phyloP scores from a whole-genome alignment of 257 asterid species.

The Echium plantagineum region DNA sequence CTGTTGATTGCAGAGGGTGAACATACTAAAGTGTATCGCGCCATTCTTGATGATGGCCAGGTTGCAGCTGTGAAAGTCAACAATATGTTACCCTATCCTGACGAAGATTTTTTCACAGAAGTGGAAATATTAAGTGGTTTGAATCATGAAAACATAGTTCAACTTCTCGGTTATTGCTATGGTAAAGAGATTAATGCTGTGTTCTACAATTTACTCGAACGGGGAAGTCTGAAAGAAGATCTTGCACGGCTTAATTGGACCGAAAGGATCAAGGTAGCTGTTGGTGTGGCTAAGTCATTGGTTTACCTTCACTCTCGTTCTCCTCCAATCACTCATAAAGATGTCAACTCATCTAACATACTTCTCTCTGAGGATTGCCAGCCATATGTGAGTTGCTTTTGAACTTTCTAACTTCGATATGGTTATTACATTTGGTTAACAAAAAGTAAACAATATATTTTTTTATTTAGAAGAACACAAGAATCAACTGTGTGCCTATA shows the following conservation, averaged over 20 bases:
- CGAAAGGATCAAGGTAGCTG: conserved; percentile 53
- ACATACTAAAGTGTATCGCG: conserved; percentile 43
- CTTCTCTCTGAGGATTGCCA: conserved; percentile 44
- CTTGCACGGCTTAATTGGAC: conserved; percentile 45
- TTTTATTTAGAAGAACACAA: no score
- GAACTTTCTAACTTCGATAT: no score
- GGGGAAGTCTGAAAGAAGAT: conserved; percentile 42
- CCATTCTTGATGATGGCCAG: conserved; percentile 33
- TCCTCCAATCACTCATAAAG: conserved; percentile 64
- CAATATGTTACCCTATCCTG: conserved; percentile 21
- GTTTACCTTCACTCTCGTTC: conserved; percentile 54
- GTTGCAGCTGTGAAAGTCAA: conserved; percentile 53
- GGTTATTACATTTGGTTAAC: no score
- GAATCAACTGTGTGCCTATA: no score
- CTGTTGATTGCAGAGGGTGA: conserved; percentile 50
- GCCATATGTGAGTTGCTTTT: conserved; percentile 37
- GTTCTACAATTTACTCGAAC: conserved; percentile 32
- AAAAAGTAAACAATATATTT: no score
- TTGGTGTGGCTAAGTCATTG: conserved; percentile 63
- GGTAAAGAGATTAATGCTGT: conserved; percentile 40
- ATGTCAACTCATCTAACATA: conserved; percentile 58
- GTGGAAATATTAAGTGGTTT: conserved; percentile 54
- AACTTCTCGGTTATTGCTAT: conserved; percentile 49
- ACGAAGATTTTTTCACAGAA: conserved; percentile 40
- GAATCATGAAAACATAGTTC: conserved; percentile 52